Evolutionary conservation across 805 yeast species (phyloP).

Genomic region (Helenozyma baotianmanensis): DNA sequence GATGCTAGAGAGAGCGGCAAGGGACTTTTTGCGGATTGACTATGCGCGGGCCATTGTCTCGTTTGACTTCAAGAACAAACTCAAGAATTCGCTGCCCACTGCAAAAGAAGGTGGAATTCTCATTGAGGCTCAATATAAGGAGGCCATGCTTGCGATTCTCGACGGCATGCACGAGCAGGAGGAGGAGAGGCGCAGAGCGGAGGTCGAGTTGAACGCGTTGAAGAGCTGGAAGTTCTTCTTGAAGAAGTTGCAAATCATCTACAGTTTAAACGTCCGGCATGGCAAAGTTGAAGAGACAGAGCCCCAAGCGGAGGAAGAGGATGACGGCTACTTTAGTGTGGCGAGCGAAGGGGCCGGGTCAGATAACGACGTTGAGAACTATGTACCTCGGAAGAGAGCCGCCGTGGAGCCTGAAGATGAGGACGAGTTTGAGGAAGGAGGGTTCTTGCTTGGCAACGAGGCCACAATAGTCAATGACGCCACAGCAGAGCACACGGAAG

Average conservation of each 20-base stretch:
- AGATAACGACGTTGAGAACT: slow-evolving; percentile 7
- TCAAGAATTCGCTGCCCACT: slow-evolving; percentile 40
- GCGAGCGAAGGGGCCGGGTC: slow-evolving; percentile 13
- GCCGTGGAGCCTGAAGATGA: slow-evolving; percentile 1
- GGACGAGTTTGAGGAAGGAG: slow-evolving; percentile 2
- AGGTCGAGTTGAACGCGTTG: slow-evolving; percentile 46
- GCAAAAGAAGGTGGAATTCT: slow-evolving; percentile 75
- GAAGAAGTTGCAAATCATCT: slow-evolving; percentile 44
- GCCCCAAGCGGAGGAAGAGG: slow-evolving; percentile 8
- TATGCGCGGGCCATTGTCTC: slow-evolving; percentile 86
- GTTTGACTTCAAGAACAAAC: slow-evolving; percentile 60
- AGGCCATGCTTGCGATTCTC: slow-evolving; percentile 53
- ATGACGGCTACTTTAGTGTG: slow-evolving; percentile 19
- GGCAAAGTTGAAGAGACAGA: slow-evolving; percentile 31
- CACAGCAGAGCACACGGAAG: not conserved
- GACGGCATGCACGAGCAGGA: slow-evolving; percentile 48
- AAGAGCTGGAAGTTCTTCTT: slow-evolving; percentile 51
- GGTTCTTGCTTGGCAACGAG: slow-evolving; percentile 6
- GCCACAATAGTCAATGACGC: slow-evolving; percentile 2
- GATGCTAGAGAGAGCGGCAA: slow-evolving; percentile 66
- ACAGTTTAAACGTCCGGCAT: slow-evolving; percentile 44
- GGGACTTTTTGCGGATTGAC: slow-evolving; percentile 56
- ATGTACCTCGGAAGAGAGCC: slow-evolving; percentile 5
- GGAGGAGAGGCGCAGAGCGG: slow-evolving; percentile 38
- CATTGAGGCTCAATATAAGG: slow-evolving; percentile 56